Evolutionary conservation across 2,329 filamentous ascomycete species (phyloP).

Genomic region (Microsporum canis): DNA sequence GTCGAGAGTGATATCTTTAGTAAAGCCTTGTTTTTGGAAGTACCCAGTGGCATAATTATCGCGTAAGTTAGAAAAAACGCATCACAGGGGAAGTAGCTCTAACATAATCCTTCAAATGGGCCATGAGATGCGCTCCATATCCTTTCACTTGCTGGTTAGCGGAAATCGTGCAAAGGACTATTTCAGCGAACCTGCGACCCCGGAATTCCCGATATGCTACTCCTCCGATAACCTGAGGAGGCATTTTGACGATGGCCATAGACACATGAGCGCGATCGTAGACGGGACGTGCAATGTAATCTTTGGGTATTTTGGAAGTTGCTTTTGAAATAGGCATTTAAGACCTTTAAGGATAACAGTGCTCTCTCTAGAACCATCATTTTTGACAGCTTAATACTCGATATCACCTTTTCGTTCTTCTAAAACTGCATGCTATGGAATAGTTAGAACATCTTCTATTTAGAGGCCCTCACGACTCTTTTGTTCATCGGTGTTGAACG

Average conservation of each 20-base stretch:
- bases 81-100: slow-evolving; percentile 93
- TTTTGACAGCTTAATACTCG: slow-evolving; percentile 95
- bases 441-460: not conserved
- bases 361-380: slow-evolving; percentile 76
- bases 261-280: slow-evolving; percentile 94
- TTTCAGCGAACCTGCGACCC: slow-evolving; percentile 85
- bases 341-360: slow-evolving; percentile 89
- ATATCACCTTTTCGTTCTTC: slow-evolving; percentile 93
- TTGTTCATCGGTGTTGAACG: not conserved
- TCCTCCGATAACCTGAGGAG: slow-evolving; percentile 79
- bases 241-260: slow-evolving; percentile 95
- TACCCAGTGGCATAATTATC: slow-evolving; percentile 99
- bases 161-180: slow-evolving; percentile 95
- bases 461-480: not conserved
- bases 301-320: slow-evolving; percentile 97
- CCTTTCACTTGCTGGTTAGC: slow-evolving; percentile 98
- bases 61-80: slow-evolving; percentile 94
- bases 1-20: slow-evolving; percentile 91
- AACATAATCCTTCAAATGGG: slow-evolving; percentile 93
- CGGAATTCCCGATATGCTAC: slow-evolving; percentile 96
- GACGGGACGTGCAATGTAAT: slow-evolving; percentile 93
- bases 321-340: slow-evolving; percentile 97
- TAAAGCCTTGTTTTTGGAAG: slow-evolving; percentile 98
- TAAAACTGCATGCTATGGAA: slow-evolving; percentile 69
- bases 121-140: slow-evolving; percentile 96